Conservation (phyloP, 2,329 filamentous ascomycete genomes). For the Fusarium beomiforme region DNA sequence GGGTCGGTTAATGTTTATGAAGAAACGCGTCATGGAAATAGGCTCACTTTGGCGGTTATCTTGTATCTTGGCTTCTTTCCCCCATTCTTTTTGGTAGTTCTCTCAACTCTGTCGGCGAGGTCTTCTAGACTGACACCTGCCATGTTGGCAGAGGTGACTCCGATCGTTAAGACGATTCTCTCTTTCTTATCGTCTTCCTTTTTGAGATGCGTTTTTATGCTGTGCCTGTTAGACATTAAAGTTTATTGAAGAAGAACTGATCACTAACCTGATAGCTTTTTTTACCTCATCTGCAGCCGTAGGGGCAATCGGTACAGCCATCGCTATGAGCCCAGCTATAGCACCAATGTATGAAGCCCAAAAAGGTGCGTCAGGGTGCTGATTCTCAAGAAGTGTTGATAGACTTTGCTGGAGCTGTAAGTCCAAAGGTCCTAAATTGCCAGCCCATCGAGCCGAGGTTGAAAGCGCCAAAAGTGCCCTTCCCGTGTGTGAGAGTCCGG, state of each 20-base stretch:
- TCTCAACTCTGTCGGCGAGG: constrained; percentile 48
- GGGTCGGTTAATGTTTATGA: constrained; percentile 23
- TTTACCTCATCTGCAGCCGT: constrained; percentile 47
- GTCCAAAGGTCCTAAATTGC: constrained; percentile 63
- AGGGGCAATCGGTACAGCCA: constrained; percentile 55
- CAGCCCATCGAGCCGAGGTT: constrained; percentile 79
- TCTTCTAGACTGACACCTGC: constrained; percentile 48
- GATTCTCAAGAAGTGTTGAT: constrained; percentile 52
- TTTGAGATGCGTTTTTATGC: constrained; percentile 44
- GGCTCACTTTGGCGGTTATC: constrained; percentile 45
- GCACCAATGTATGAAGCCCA: constrained; percentile 65
- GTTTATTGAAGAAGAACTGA: background rate
- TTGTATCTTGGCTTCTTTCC: constrained; percentile 47
- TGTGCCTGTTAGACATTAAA: constrained; percentile 38
- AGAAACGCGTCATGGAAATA: constrained; percentile 34
- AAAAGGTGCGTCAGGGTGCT: constrained; percentile 54
- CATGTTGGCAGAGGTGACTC: constrained; percentile 43
- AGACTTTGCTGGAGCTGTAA: constrained; percentile 54
- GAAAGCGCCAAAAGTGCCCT: constrained; percentile 77
- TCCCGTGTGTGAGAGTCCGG: constrained; percentile 78
- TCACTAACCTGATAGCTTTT: constrained; percentile 53
- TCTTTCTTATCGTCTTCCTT: constrained; percentile 48
- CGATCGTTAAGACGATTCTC: constrained; percentile 51
- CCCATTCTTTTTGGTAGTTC: constrained; percentile 46
- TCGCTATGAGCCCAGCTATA: constrained; percentile 56